Conservation (phyloP, 1,139 yeast species). For the Pichia sp. region DNA sequence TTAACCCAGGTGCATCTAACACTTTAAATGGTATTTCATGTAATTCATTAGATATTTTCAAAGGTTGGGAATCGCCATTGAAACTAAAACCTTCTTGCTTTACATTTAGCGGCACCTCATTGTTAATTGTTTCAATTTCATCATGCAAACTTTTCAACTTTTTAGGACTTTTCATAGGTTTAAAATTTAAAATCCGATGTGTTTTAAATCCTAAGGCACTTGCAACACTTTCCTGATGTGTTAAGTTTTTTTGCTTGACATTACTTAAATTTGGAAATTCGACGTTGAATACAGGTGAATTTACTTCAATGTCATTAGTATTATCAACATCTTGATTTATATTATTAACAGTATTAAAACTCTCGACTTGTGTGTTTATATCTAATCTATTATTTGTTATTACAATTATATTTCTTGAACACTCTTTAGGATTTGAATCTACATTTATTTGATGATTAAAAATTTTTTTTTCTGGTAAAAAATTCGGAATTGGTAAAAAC, state of each 20-base stretch:
- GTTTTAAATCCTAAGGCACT: conserved; percentile 42
- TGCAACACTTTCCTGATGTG: conserved; percentile 33
- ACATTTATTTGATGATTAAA: neutral
- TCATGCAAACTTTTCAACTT: conserved; percentile 13
- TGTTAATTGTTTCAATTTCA: conserved; percentile 13
- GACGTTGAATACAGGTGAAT: too few relatives aligned
- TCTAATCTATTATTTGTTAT: neutral
- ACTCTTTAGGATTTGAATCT: neutral
- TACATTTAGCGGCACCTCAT: neutral
- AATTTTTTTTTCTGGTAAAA: conserved; percentile 3
- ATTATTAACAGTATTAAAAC: too few relatives aligned
- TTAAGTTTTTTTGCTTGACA: neutral
- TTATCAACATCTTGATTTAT: too few relatives aligned
- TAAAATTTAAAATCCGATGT: conserved; percentile 34
- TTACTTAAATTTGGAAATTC: neutral
- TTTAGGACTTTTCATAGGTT: conserved; percentile 21
- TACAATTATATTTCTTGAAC: neutral
- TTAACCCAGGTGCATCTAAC: conserved; percentile 67
- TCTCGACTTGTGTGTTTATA: neutral
- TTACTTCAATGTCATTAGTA: too few relatives aligned
- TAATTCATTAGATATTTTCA: conserved; percentile 16
- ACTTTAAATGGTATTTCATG: conserved; percentile 41
- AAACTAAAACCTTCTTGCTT: neutral
- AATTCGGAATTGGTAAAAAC: conserved; percentile 22
- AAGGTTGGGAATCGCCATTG: neutral